Evolutionary conservation across 768 basidiomycete genomes (phyloP).

Genomic region (button mushroom (Agaricus bisporus)): DNA sequence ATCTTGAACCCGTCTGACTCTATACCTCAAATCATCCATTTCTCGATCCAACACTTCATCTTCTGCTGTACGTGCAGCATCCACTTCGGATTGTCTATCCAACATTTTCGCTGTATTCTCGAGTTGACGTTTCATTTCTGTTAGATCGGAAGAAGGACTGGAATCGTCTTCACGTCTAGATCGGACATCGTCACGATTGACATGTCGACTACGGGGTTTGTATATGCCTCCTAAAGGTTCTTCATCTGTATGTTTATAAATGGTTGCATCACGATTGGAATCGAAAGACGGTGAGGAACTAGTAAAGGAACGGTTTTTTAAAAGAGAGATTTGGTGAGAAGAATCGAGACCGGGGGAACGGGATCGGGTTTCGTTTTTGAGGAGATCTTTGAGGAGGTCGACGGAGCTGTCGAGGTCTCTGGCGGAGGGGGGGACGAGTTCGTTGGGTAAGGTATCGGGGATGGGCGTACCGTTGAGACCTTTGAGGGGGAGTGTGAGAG

Average conservation of each 20-base stretch:
- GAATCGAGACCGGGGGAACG: slow-evolving; percentile 52
- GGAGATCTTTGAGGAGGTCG: slow-evolving; percentile 79
- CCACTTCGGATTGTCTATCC: slow-evolving; percentile 64
- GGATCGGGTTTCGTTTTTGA: slow-evolving; percentile 80
- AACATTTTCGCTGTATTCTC: slow-evolving; percentile 75
- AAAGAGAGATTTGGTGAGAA: slow-evolving; percentile 53
- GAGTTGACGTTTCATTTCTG: slow-evolving; percentile 82
- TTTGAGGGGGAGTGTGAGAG: slow-evolving; percentile 25
- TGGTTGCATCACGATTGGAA: slow-evolving; percentile 77
- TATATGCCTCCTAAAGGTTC: slow-evolving; percentile 63
- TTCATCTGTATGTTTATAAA: slow-evolving; percentile 78
- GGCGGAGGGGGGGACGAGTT: slow-evolving; percentile 89
- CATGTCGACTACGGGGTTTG: slow-evolving; percentile 73
- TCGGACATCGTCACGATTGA: slow-evolving; percentile 80
- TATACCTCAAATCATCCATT: slow-evolving; percentile 78
- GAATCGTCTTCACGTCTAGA: slow-evolving; percentile 66
- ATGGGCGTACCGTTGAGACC: slow-evolving; percentile 90
- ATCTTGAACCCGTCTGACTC: slow-evolving; percentile 82
- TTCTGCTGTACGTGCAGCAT: slow-evolving; percentile 58
- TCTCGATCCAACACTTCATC: slow-evolving; percentile 92
- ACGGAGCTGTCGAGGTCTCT: slow-evolving; percentile 87
- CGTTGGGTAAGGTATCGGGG: slow-evolving; percentile 79
- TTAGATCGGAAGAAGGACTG: slow-evolving; percentile 58
- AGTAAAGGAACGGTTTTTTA: slow-evolving; percentile 70
- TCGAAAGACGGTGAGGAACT: slow-evolving; percentile 44